Evolutionary conservation across 345 rosid genomes (phyloP), one percentile per base, ranked within the genome.

Genomic region (Lagerstroemia speciosa): DNA sequence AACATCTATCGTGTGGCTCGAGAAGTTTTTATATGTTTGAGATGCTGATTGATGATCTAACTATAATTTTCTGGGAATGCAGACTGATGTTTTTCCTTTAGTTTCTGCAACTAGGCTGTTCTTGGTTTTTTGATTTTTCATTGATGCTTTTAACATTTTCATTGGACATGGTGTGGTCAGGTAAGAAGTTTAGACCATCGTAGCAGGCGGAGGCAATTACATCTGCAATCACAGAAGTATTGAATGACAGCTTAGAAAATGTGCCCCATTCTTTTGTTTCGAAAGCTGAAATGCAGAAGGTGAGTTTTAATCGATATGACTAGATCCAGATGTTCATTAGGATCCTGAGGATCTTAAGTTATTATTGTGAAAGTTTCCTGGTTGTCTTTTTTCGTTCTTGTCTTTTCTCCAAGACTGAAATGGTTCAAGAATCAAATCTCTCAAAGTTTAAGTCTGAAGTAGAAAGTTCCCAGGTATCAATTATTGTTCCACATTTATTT

Each of bases 121-220:
- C 5, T 36, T 36, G 38, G 38, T n/a, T n/a, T n/a, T 5, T 36
- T 36, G 38, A n/a, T n/a, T n/a, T n/a, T n/a, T n/a, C n/a, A n/a
- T n/a, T n/a, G n/a, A n/a, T n/a, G n/a, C n/a, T n/a, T n/a, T n/a
- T n/a, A n/a, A n/a, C n/a, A n/a, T n/a, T n/a, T n/a, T n/a, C n/a
- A n/a, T n/a, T n/a, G n/a, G n/a, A n/a, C n/a, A n/a, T n/a, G n/a
- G n/a, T n/a, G n/a, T n/a, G n/a, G n/a, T n/a, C 69, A 92, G 97
- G 98, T 88, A 73, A 92, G 98, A 73, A 72, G 93, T 64, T 77
- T 95, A 58, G 98, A 95, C 98, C 99, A 6, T 81, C 97, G 0
- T 90, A 90, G 78, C 98, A 95, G 69, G 98, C 97, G 6, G 97
- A 92, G 79, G 97, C 98, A 0, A 91, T 95, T 65, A 92, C 96